A percentile compares a stretch with the other conserved stretches of the same genome.
These are phyloP conservation scores for Ensete ventricosum DNA, from an alignment of 176 grass and related monocot species.

Conservation along the genomic window DNA sequence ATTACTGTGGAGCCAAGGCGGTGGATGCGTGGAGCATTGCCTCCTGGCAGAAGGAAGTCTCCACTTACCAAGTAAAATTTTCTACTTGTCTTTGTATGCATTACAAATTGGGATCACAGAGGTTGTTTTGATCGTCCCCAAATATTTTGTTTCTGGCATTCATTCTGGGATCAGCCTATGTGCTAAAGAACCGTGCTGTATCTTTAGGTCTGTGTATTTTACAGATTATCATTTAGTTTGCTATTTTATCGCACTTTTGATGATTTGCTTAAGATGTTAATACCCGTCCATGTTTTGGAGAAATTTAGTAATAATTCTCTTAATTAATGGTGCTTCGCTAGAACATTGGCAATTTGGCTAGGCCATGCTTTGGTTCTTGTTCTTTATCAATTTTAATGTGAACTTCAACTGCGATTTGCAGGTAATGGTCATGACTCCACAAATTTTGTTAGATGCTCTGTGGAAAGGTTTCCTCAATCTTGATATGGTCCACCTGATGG, in stretches of 20 bases:
- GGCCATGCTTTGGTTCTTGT: neutral
- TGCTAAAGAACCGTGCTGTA: too few species aligned
- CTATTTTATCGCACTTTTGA: too few species aligned
- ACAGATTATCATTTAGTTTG: too few species aligned
- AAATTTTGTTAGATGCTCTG: constrained; percentile 70
- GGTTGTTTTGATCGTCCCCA: neutral
- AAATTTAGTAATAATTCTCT: neutral
- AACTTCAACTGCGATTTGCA: constrained; percentile 26
- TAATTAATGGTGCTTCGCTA: neutral
- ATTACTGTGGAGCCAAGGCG: constrained; percentile 60
- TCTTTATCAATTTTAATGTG: neutral
- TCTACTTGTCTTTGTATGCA: neutral
- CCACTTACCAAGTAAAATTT: constrained; percentile 48
- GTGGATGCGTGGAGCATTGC: constrained; percentile 61
- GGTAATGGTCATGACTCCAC: constrained; percentile 91
- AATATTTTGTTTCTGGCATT: too few species aligned
- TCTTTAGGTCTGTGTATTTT: too few species aligned
- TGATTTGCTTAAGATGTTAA: too few species aligned
- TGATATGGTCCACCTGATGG: constrained; percentile 49
- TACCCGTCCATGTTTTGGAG: neutral
- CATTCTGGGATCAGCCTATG: too few species aligned
- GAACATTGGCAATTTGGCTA: neutral
- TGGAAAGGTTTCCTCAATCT: constrained; percentile 66
- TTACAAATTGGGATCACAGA: constrained; percentile 12
- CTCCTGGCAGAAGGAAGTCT: constrained; percentile 61